Evolutionary conservation across 352 stramenopile species (phyloP).

Genomic region (Phytophthora tentaculata): DNA sequence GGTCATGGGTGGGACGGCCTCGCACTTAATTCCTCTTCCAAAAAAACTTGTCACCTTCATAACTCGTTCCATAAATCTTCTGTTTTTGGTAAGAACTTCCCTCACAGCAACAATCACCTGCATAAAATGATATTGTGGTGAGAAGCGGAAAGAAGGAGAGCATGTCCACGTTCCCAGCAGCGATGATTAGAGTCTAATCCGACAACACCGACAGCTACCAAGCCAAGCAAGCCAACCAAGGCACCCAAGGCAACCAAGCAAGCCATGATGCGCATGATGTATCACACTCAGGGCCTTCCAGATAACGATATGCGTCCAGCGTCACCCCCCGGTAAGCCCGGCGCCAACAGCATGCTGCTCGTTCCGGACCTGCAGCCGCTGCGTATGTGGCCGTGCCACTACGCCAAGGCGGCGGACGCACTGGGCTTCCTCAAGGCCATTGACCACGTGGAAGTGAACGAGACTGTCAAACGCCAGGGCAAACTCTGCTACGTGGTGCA

Average conservation of each 20-base stretch:
- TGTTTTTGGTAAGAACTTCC: neutral
- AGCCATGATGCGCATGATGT: constrained; percentile 24
- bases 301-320: constrained; percentile 22
- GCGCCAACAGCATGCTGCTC: constrained; percentile 25
- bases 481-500: constrained; percentile 45
- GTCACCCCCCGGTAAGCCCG: constrained; percentile 25
- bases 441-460: constrained; percentile 44
- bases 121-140: neutral
- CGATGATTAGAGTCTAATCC: constrained; percentile 31
- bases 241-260: neutral
- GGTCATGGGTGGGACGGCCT: constrained; percentile 16
- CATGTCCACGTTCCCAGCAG: constrained; percentile 4
- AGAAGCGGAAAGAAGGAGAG: neutral
- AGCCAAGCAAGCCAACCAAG: neutral
- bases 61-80: neutral
- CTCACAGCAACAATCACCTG: neutral
- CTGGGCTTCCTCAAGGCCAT: constrained; percentile 48
- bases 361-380: constrained; percentile 45
- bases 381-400: constrained; percentile 49
- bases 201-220: constrained; percentile 4
- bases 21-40: neutral
- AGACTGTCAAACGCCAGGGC: constrained; percentile 41
- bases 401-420: constrained; percentile 48
- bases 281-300: constrained; percentile 14
- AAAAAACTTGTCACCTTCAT: neutral